Base-by-base conservation (phyloP, 805 yeast genomes). In the Nakazawaea holstii region DNA sequence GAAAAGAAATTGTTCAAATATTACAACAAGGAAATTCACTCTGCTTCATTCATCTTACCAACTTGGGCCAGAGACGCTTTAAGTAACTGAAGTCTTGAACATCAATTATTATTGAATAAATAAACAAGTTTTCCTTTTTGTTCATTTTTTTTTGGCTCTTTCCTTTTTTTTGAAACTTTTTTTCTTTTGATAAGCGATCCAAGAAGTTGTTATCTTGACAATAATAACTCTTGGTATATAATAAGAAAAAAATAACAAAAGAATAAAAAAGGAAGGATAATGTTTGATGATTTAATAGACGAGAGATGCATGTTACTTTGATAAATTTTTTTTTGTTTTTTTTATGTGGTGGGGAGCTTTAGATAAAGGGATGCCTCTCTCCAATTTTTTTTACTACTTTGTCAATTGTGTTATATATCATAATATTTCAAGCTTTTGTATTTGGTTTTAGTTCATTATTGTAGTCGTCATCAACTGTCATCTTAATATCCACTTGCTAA, bases 31-130 rank as follows among this genome's bases (percentile, higher is more conserved):
- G 68, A 67, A 38, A 79, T 88, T 39, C 96, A 88, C 66, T 65
- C 69, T 49, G 80, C 91, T 3, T 75, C 92, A 39, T 88, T 87
- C 61, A 78, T 87, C 28, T 67, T 88, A 48, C 96, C 96, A 27
- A 80, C 79, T 36, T 87, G 92, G 89, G 95, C 94, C 0, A 67
- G 73, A 41, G 63, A 63, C 24, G 58, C 61, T 32, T 56, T 68
- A 30, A 49, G 56, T 42, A 32, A 36, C 40, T 29, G 39, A 29
- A 40, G 43, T 10, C 13, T 8, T 6, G n/a, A 35, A 24, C 14
- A 13, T 28, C 46, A 29, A 11, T 35, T n/a, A 35, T 14, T 33
- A 4, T 42, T 33, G 40, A 43, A 38, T 33, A n/a, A 24, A 14
- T 20, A 5, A 35, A 33, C 38, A 38, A 38, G 48, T 44, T 44